Evolutionary conservation across 768 basidiomycete genomes (phyloP).

Genomic region (Mycena capillaripes): DNA sequence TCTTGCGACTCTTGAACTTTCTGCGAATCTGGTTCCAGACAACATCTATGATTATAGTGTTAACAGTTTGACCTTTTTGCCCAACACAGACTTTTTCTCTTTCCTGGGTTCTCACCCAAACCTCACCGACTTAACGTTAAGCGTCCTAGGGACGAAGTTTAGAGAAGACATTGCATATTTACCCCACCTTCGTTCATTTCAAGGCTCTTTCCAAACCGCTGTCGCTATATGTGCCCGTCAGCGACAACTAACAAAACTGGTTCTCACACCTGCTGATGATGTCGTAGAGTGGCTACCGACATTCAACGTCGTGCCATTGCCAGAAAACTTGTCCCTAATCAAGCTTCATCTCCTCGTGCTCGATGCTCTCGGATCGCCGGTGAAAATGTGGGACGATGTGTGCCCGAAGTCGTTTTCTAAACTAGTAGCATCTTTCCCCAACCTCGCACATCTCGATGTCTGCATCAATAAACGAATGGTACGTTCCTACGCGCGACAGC

Average conservation of each 20-base stretch:
- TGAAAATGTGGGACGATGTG: constrained; percentile 3
- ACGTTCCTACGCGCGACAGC: too few species aligned
- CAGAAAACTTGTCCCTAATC: background rate
- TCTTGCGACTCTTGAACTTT: background rate
- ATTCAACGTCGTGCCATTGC: background rate
- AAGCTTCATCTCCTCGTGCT: background rate
- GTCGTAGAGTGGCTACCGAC: background rate
- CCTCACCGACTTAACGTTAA: background rate
- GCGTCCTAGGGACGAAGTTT: background rate
- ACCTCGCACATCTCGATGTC: constrained; percentile 8
- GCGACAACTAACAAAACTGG: background rate
- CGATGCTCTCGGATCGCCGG: background rate
- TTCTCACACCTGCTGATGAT: background rate
- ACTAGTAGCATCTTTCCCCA: background rate
- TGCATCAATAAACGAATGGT: constrained; percentile 1
- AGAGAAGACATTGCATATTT: background rate
- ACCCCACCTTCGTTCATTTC: constrained; percentile 15
- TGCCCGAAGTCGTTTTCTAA: background rate
- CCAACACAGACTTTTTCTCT: background rate
- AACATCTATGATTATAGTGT: too few species aligned
- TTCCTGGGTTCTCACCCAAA: constrained; percentile 17
- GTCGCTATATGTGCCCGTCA: background rate
- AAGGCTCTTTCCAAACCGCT: constrained; percentile 2
- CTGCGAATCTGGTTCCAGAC: too few species aligned
- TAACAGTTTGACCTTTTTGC: too few species aligned